Evolutionary conservation across 75 land plant species (phyloP).

Genomic region (Picea glauca): DNA sequence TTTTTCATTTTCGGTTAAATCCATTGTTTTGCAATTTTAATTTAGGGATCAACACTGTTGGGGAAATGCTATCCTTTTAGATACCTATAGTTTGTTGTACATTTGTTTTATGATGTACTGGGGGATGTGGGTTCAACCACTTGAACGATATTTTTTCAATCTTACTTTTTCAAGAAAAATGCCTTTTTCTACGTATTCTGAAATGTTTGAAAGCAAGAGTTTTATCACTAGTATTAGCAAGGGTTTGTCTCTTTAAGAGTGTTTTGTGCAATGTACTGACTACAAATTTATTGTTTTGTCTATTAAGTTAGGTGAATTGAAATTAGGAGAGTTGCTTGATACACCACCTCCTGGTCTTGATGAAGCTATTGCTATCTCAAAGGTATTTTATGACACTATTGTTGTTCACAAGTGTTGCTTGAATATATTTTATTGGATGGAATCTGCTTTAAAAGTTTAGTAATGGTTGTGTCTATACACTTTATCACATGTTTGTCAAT

Average conservation of each 20-base stretch:
- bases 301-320: conserved; percentile 77
- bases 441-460: conserved; percentile 8
- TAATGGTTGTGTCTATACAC: not conserved
- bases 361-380: conserved; percentile 94
- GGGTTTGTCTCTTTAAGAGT: not conserved
- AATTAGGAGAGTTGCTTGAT: conserved; percentile 86
- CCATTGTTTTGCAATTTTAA: not conserved
- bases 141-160: not conserved
- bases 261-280: not conserved
- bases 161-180: not conserved
- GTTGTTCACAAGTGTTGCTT: not conserved
- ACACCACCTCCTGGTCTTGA: conserved; percentile 94
- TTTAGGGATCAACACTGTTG: not conserved
- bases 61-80: not conserved
- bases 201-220: not conserved
- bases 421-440: not conserved
- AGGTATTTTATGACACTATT: conserved; percentile 31
- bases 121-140: not conserved
- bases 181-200: not conserved
- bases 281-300: not conserved
- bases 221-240: too few relatives aligned
- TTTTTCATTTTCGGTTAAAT: not conserved
- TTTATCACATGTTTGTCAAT: not conserved
- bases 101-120: not conserved
- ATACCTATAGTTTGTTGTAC: not conserved